Percentiles rank a stretch among this genome's conserved stretches.
These are phyloP conservation scores for Ganoderma leucocontextum DNA, from an alignment of 1,284 basidiomycete species.

Conservation along the genomic window DNA sequence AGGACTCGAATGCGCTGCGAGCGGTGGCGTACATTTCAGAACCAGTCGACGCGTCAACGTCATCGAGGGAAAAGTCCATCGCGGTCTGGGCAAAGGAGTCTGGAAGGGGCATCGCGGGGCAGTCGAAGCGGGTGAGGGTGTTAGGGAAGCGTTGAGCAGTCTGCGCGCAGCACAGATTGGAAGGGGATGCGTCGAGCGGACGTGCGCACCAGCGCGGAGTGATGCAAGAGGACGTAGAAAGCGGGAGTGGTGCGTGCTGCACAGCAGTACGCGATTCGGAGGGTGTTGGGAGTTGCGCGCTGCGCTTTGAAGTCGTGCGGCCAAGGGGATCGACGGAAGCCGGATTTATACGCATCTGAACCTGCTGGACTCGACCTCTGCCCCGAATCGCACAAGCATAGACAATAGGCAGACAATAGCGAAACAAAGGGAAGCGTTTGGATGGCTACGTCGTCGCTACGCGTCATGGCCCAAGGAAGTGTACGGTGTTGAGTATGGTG, in stretches of 20 bases:
- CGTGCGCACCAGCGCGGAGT: neutral
- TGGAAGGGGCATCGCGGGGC: neutral
- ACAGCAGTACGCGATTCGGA: neutral
- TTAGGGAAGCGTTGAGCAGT: neutral
- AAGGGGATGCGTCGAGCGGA: no score
- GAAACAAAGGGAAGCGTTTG: neutral
- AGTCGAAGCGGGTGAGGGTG: neutral
- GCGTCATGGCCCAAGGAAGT: no score
- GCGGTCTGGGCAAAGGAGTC: neutral
- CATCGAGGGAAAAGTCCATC: neutral
- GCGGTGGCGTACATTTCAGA: neutral
- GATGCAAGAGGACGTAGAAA: neutral
- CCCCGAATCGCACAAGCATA: no score
- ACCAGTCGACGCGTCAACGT: neutral
- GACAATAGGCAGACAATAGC: neutral
- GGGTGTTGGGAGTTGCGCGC: neutral
- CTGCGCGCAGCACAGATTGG: neutral
- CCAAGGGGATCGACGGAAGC: no score
- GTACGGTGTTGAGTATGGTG: no score
- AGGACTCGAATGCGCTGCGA: neutral
- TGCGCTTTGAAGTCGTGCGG: neutral
- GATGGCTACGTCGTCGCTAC: no score
- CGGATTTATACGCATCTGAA: neutral
- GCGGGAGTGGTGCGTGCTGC: neutral
- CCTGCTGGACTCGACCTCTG: no score